Base-by-base conservation (phyloP, 2,329 filamentous ascomycete genomes). In the Ophiocordyceps camponoti-saundersi region DNA sequence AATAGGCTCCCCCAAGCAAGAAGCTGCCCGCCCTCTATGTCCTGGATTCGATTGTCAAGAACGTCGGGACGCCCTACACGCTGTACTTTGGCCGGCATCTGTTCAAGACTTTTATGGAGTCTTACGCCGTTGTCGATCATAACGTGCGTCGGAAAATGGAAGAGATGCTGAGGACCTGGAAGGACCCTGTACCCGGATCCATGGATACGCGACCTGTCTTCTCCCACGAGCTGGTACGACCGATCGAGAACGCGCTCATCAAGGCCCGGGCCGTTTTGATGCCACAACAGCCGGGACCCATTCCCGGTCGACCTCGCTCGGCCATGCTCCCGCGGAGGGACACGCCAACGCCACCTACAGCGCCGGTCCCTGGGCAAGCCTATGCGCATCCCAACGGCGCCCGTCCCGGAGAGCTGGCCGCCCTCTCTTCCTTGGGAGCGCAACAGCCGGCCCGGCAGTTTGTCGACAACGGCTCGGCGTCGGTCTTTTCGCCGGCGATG, bases 111-210 rank as follows among this genome's bases (percentile, higher is more conserved):
- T 98, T 95, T 61, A 95, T 96, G 88, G 86, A 93, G 57, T 85
- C 92, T 36, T 98, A 96, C 61, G 85, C 84, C 3, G 77, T 93
- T 50, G 89, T 96, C 51, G 88, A 95, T 57, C 75, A 77, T 52
- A 73, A 75, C 50, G 88, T 89, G 21, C 80, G 92, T 52, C 82
- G 82, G 54, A 93, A 93, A 64, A 85, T 98, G 77, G 92, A 96
- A 61, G 89, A 93, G 64, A 90, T 98, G 82, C 72, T 98, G 55
- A 88, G 85, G 64, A 98, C 92, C 1, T 98, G 92, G 92, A 96
- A 95, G 65, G 86, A 95, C 57, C 86, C 92, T 2, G 88, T 96
- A 15, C 88, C 90, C 2, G 92, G 90, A 44, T 95, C 92, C 15
- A 79, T 94, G 60, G 90, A 95, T 57, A 82, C 82, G n/a, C 79